These are phyloP conservation scores for Phytophthora nicotianae DNA, from an alignment of 352 stramenopile genomes.

Conservation along the genomic window DNA sequence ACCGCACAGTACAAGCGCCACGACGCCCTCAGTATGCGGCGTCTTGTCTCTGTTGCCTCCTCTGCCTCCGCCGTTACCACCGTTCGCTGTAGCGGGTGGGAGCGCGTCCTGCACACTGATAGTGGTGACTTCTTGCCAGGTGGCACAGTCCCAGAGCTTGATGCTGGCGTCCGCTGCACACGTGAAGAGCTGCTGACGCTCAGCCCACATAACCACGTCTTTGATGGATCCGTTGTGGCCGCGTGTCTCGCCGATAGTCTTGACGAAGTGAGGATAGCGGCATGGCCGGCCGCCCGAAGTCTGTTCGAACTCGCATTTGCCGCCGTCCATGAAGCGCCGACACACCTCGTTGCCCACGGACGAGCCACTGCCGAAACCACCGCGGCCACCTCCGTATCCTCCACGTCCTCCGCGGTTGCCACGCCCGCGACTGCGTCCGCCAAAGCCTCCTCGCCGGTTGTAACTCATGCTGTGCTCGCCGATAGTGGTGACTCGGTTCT, in stretches of 20 bases:
- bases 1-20: conserved; percentile 69
- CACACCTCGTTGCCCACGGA: conserved; percentile 72
- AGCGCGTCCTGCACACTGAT: conserved; percentile 56
- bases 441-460: conserved; percentile 59
- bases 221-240: conserved; percentile 77
- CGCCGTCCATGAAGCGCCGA: conserved; percentile 60
- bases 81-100: conserved; percentile 9
- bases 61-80: conserved; percentile 18
- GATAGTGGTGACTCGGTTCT: not conserved
- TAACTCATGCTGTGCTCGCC: conserved; percentile 58
- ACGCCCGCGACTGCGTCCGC: conserved; percentile 60
- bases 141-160: conserved; percentile 85
- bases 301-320: conserved; percentile 69
- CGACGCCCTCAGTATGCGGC: conserved; percentile 57
- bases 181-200: conserved; percentile 81
- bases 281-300: conserved; percentile 52
- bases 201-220: conserved; percentile 78
- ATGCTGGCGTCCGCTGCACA: conserved; percentile 69
- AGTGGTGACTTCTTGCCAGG: conserved; percentile 81
- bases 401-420: conserved; percentile 42
- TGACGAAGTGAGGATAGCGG: conserved; percentile 81
- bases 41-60: conserved; percentile 24
- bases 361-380: conserved; percentile 33
- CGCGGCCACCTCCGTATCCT: conserved; percentile 33
- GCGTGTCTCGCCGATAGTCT: conserved; percentile 82